Conservation (phyloP, 2,329 filamentous ascomycete genomes). For the Cladophialophora chaetospira region DNA sequence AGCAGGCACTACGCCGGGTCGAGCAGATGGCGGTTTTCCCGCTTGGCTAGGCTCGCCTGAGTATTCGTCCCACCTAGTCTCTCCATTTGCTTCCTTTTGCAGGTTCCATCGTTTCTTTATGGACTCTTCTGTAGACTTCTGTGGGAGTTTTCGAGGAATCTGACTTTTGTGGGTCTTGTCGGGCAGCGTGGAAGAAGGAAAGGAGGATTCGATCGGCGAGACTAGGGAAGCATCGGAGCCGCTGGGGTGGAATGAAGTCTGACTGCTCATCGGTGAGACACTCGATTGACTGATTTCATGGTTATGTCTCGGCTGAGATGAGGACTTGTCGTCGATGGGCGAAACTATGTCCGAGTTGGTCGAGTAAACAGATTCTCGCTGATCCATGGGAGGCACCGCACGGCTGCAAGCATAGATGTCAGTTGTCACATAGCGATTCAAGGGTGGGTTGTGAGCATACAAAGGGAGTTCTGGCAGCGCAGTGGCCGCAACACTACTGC, state of each 20-base stretch:
- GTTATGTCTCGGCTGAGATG: conserved; percentile 14
- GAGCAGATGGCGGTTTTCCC: conserved; percentile 40
- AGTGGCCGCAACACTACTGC: conserved; percentile 33
- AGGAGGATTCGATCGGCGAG: conserved; percentile 37
- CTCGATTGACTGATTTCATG: conserved; percentile 15
- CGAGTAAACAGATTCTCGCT: conserved; percentile 22
- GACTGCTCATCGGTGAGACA: conserved; percentile 35
- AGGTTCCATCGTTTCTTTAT: conserved; percentile 25
- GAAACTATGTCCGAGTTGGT: conserved; percentile 28
- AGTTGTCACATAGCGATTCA: background rate
- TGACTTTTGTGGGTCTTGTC: conserved; percentile 22
- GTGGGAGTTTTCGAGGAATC: conserved; percentile 33
- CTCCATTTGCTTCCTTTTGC: conserved; percentile 36
- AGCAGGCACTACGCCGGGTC: conserved; percentile 31
- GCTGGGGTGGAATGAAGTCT: conserved; percentile 22
- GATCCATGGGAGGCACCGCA: conserved; percentile 29
- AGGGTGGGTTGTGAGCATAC: conserved; percentile 35
- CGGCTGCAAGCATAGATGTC: conserved; percentile 26
- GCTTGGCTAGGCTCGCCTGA: conserved; percentile 67
- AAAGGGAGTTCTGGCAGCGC: conserved; percentile 43
- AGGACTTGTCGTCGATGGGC: conserved; percentile 60
- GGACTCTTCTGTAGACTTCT: conserved; percentile 25
- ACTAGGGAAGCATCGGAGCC: conserved; percentile 32
- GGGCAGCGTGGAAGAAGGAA: conserved; percentile 27
- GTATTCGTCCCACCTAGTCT: conserved; percentile 64